Evolutionary conservation across 768 basidiomycete species (phyloP).

Genomic region (Artomyces pyxidatus): DNA sequence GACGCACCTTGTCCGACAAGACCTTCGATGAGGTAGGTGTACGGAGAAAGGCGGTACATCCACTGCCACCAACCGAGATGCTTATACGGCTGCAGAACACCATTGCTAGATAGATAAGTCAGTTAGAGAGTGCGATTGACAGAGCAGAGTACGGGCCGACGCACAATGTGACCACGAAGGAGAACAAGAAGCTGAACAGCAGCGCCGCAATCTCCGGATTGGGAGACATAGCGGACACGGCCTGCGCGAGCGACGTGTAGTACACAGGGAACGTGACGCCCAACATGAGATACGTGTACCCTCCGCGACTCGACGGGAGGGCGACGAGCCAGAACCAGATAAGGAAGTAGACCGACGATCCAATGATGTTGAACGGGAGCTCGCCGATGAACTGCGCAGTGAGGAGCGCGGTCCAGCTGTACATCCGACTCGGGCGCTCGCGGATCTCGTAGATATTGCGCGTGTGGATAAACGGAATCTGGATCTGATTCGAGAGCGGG

Average conservation of each 20-base stretch:
- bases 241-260: slow-evolving; percentile 34
- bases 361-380: slow-evolving; percentile 35
- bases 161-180: slow-evolving; percentile 36
- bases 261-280: slow-evolving; percentile 35
- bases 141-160: slow-evolving; percentile 3
- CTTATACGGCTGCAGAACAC: slow-evolving; percentile 38
- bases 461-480: slow-evolving; percentile 32
- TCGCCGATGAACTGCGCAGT: slow-evolving; percentile 31
- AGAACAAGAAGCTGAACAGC: slow-evolving; percentile 30
- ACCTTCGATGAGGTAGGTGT: slow-evolving; percentile 32
- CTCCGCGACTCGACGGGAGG: slow-evolving; percentile 28
- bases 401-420: slow-evolving; percentile 30
- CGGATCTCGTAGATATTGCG: slow-evolving; percentile 33
- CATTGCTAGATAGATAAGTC: slow-evolving; percentile 26
- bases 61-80: slow-evolving; percentile 38
- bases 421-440: slow-evolving; percentile 35
- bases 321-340: slow-evolving; percentile 46
- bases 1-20: slow-evolving; percentile 38
- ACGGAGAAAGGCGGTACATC: slow-evolving; percentile 31
- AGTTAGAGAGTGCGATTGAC: background rate
- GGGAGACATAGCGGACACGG: slow-evolving; percentile 35
- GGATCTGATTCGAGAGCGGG: slow-evolving; percentile 33
- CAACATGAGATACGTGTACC: slow-evolving; percentile 32
- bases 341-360: slow-evolving; percentile 33
- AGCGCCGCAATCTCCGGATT: slow-evolving; percentile 33